A percentile compares a stretch with the other conserved stretches of the same genome.
Evolutionary conservation across 345 rosid species (phyloP).

Genomic region (Reutealis trisperma): DNA sequence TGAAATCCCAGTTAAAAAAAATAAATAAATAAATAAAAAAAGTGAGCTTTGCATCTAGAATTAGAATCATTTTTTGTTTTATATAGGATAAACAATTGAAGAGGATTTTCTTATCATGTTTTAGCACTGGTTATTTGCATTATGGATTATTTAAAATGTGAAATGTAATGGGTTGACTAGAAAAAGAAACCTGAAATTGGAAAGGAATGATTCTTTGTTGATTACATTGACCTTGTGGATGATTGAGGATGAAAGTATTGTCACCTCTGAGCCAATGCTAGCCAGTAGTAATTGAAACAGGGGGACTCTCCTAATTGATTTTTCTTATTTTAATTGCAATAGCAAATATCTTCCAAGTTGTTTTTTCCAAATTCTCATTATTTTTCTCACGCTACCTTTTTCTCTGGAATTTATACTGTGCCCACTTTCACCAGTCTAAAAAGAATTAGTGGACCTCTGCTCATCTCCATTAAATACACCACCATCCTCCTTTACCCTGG

Average conservation of each 20-base stretch:
- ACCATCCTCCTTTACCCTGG: slow-evolving; percentile 7
- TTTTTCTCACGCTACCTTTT: slow-evolving; percentile 23
- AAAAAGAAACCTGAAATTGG: background rate
- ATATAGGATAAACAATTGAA: background rate
- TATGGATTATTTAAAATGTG: background rate
- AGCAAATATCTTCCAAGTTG: slow-evolving; percentile 1
- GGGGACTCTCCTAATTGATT: background rate
- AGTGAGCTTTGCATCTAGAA: background rate
- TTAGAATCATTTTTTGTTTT: background rate
- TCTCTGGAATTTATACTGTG: slow-evolving; percentile 45
- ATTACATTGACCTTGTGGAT: slow-evolving; percentile 3
- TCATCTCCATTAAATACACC: slow-evolving; percentile 34
- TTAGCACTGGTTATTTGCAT: too few relatives aligned
- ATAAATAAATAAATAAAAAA: too few relatives aligned
- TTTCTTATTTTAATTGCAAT: background rate
- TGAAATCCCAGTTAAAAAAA: background rate
- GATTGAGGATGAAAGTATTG: background rate
- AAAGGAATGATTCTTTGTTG: background rate
- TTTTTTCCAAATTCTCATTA: background rate
- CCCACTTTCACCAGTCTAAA: slow-evolving; percentile 38
- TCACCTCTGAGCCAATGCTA: background rate
- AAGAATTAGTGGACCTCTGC: slow-evolving; percentile 24
- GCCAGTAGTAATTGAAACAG: background rate
- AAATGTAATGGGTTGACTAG: slow-evolving; percentile 6
- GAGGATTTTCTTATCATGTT: background rate